Conservation (phyloP, 2,329 filamentous ascomycete species). For the Trichoderma simmonsii region DNA sequence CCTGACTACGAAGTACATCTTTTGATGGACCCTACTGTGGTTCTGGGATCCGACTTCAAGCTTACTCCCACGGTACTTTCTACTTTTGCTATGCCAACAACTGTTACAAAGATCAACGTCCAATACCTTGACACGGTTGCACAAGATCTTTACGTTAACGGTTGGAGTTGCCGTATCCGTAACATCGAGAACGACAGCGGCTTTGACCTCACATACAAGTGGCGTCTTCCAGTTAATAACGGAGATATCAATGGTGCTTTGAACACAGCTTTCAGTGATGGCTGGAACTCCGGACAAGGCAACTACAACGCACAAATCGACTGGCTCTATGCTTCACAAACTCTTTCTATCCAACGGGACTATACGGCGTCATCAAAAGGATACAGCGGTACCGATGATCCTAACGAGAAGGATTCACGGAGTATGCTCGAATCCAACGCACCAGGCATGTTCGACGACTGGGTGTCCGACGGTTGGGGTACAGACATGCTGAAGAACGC, state of each 20-base stretch:
- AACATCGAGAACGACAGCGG: constrained; percentile 10
- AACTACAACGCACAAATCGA: constrained; percentile 7
- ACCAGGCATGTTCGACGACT: constrained; percentile 2
- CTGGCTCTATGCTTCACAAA: constrained; percentile 7
- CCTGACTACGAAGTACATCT: constrained; percentile 10
- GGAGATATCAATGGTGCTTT: not conserved
- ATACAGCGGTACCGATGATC: constrained; percentile 6
- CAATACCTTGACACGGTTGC: constrained; percentile 3
- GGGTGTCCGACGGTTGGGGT: not conserved
- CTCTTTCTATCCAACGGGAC: constrained; percentile 2
- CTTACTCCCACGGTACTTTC: constrained; percentile 5
- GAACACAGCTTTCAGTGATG: not conserved
- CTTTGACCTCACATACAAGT: constrained; percentile 5
- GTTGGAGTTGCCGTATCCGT: constrained; percentile 8
- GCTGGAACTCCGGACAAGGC: constrained; percentile 7
- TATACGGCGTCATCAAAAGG: constrained; percentile 4
- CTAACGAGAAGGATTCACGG: not conserved
- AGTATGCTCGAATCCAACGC: constrained; percentile 1
- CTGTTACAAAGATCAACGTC: constrained; percentile 10
- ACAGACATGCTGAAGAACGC: not conserved
- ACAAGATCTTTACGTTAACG: constrained; percentile 1
- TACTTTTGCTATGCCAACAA: constrained; percentile 9
- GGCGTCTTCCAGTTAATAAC: constrained; percentile 2
- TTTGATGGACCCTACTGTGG: constrained; percentile 1
- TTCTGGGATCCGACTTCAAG: constrained; percentile 8